Base-by-base conservation (phyloP, 2,329 filamentous ascomycete genomes). In the Botryosphaeria agaves region DNA sequence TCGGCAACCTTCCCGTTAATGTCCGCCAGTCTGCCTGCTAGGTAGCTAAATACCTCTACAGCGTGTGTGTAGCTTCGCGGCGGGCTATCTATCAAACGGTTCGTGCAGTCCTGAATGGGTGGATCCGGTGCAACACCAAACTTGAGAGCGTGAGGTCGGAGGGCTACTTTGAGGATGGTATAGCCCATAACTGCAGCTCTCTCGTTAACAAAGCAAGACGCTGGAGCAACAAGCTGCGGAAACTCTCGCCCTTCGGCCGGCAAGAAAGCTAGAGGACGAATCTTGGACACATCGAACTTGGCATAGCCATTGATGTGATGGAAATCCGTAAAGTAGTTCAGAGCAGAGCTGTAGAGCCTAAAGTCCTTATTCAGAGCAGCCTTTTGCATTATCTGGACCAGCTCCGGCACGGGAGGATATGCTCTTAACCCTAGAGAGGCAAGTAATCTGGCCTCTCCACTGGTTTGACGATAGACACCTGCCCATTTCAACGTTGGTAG, bases 111-210 rank as follows among this genome's bases (percentile, higher is more conserved):
- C 1, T 63, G 61, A 36, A 95, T 78, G 0, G 75, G 71, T 1
- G 91, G 89, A 49, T 98, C 76, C 31, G 68, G 57, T n/a, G 69
- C 67, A 4, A 98, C 84, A 1, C 84, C 85, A 43, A 98, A 84
- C 55, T 89, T 87, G 32, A 66, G 62, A 11, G 84, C 81, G 57
- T 95, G 82, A 7, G 67, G 57, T 36, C 80, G 75, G n/a, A 95
- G 63, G 38, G 89, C 80, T 28, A 59, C 66, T 36, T 71, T 67
- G 19, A 98, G 57, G 12, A 93, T 76, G 16, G 74, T 64, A 44
- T 92, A 95, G 0, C 81, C 82, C 31, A 98, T 64, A 4, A 91
- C 62, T 1, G 76, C 64, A 14, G 81, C 80, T 25, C 68, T 68
- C 23, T 76, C 69, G 41, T 95, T 87, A 1, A 75, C 83, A 47